Evolutionary conservation across 345 rosid species (phyloP).

Genomic region (Arabis hirsuta): DNA sequence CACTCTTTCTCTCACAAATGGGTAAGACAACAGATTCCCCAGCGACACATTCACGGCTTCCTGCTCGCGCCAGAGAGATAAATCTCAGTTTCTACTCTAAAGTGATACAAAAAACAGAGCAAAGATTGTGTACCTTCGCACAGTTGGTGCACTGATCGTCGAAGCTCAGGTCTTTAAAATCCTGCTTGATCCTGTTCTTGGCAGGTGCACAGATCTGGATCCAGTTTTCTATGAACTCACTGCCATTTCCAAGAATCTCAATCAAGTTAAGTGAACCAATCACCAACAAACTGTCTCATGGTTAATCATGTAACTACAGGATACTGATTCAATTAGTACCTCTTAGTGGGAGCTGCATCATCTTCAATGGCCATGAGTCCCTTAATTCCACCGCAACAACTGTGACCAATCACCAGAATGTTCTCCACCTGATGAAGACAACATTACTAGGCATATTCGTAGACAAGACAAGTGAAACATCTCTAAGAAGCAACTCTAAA

Average conservation of each 20-base stretch:
- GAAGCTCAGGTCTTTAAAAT: constrained; percentile 46
- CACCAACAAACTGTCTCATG: neutral
- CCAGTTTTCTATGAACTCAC: constrained; percentile 94
- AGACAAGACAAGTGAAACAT: no score
- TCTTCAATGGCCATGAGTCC: constrained; percentile 75
- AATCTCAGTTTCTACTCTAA: neutral
- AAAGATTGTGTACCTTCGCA: constrained; percentile 65
- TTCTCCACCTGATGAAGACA: constrained; percentile 71
- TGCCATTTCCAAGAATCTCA: constrained; percentile 39
- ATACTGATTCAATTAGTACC: constrained; percentile 20
- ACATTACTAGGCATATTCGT: neutral
- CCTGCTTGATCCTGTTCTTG: constrained; percentile 69
- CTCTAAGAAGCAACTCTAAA: no score
- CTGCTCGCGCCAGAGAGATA: constrained; percentile 40
- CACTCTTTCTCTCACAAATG: constrained; percentile 75
- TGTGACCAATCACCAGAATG: constrained; percentile 88
- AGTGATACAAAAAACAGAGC: constrained; percentile 1
- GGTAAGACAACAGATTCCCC: constrained; percentile 74
- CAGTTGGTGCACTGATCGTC: constrained; percentile 79
- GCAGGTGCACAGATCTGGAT: constrained; percentile 78
- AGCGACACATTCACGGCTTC: constrained; percentile 85
- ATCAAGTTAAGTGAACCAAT: constrained; percentile 29
- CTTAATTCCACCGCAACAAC: constrained; percentile 95
- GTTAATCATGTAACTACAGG: neutral
- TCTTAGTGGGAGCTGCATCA: constrained; percentile 42